Conservation (phyloP, 2,329 filamentous ascomycete genomes). For the Fusarium nodosum region DNA sequence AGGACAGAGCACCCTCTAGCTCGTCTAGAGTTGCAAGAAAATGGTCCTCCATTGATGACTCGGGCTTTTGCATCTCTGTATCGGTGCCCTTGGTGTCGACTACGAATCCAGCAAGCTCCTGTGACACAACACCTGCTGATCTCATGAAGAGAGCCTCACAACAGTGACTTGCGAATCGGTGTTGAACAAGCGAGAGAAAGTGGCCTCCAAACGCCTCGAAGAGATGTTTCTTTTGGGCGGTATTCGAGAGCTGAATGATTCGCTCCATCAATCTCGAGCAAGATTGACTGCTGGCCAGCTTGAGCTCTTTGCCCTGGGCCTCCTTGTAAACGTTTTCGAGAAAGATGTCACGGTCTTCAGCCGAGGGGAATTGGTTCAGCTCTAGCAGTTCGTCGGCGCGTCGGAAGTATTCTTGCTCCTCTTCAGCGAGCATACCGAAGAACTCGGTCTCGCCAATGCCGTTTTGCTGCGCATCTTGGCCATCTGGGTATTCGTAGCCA, state of each 20-base stretch:
- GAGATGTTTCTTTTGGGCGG: conserved; percentile 84
- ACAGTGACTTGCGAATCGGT: conserved; percentile 97
- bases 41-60: conserved; percentile 82
- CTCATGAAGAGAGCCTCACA: conserved; percentile 93
- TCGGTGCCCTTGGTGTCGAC: conserved; percentile 60
- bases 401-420: conserved; percentile 97
- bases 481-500: conserved; percentile 45
- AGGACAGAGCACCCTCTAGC: conserved; percentile 86
- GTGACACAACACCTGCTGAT: conserved; percentile 81
- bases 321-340: conserved; percentile 88
- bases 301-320: conserved; percentile 92
- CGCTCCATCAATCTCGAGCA: conserved; percentile 95
- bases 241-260: conserved; percentile 83
- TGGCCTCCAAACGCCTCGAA: conserved; percentile 89
- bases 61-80: conserved; percentile 61
- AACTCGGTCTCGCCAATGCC: conserved; percentile 75
- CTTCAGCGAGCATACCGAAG: conserved; percentile 91
- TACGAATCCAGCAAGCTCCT: conserved; percentile 72
- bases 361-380: conserved; percentile 84
- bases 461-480: conserved; percentile 45
- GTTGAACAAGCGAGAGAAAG: conserved; percentile 90
- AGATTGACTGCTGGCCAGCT: conserved; percentile 94
- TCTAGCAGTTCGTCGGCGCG: conserved; percentile 91
- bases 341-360: conserved; percentile 79
- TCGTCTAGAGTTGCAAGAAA: conserved; percentile 89